Evolutionary conservation across 2,329 filamentous ascomycete genomes (phyloP).

Genomic region (Trichoderma koningiopsis): DNA sequence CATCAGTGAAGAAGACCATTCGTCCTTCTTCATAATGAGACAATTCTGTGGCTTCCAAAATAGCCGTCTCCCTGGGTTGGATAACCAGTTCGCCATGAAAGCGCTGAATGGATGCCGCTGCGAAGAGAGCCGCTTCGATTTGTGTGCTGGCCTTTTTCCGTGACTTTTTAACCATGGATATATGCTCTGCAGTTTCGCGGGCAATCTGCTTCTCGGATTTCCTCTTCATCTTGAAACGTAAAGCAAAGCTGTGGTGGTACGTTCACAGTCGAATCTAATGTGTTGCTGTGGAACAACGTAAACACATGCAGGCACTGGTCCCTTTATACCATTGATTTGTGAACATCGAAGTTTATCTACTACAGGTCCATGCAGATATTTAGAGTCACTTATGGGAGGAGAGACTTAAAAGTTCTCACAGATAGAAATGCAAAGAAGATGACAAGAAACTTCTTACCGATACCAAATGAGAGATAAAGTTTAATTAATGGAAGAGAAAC

Average conservation of each 20-base stretch:
- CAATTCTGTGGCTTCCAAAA: not conserved
- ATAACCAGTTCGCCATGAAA: not conserved
- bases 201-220: not conserved
- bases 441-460: not conserved
- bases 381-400: not conserved
- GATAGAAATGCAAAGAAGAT: not conserved
- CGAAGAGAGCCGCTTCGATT: not conserved
- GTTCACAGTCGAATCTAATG: not conserved
- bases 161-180: not conserved
- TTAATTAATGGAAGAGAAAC: not conserved
- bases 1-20: not conserved
- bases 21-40: not conserved
- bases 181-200: not conserved
- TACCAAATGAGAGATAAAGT: not conserved
- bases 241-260: not conserved
- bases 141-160: not conserved
- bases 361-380: no score
- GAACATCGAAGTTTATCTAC: not conserved
- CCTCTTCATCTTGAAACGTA: not conserved
- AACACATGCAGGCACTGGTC: no score
- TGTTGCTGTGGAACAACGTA: not conserved
- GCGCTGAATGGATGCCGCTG: not conserved
- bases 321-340: not conserved
- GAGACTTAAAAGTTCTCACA: not conserved
- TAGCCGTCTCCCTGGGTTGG: not conserved